Conservation (phyloP, 2,329 filamentous ascomycete species). For the Aspergillus clavatus region DNA sequence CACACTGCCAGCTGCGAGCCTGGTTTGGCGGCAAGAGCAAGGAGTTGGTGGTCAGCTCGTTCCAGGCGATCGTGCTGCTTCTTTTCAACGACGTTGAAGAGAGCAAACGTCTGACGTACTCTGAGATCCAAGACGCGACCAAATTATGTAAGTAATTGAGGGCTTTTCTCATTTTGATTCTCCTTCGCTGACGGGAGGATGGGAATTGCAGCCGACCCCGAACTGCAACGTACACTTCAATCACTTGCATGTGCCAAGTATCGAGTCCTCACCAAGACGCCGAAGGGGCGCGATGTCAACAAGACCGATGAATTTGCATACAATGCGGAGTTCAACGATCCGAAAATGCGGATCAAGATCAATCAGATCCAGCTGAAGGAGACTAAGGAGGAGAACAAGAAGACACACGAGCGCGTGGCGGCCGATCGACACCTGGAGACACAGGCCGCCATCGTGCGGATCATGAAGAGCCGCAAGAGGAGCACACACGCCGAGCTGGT, state of each 20-base stretch:
- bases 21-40: slow-evolving; percentile 75
- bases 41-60: slow-evolving; percentile 84
- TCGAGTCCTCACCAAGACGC: slow-evolving; percentile 77
- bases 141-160: slow-evolving; percentile 56
- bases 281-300: slow-evolving; percentile 75
- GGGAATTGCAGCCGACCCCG: slow-evolving; percentile 56
- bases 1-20: slow-evolving; percentile 80
- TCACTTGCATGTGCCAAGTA: slow-evolving; percentile 89
- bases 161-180: background rate
- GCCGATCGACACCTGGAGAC: slow-evolving; percentile 93
- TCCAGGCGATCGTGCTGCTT: slow-evolving; percentile 84
- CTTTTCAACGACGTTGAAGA: slow-evolving; percentile 73
- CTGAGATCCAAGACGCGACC: slow-evolving; percentile 68
- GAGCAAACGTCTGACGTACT: slow-evolving; percentile 65
- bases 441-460: slow-evolving; percentile 91
- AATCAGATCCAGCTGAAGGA: slow-evolving; percentile 98
- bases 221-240: slow-evolving; percentile 86
- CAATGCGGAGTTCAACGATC: slow-evolving; percentile 70
- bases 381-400: slow-evolving; percentile 90
- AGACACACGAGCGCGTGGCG: slow-evolving; percentile 83
- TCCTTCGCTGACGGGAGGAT: slow-evolving; percentile 22
- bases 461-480: slow-evolving; percentile 90
- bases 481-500: slow-evolving; percentile 85
- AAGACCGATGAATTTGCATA: slow-evolving; percentile 77
- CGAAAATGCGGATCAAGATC: slow-evolving; percentile 91